Evolutionary conservation across 2,329 filamentous ascomycete species (phyloP), one percentile per base, ranked within the genome.

Genomic region (Penicillium palitans): DNA sequence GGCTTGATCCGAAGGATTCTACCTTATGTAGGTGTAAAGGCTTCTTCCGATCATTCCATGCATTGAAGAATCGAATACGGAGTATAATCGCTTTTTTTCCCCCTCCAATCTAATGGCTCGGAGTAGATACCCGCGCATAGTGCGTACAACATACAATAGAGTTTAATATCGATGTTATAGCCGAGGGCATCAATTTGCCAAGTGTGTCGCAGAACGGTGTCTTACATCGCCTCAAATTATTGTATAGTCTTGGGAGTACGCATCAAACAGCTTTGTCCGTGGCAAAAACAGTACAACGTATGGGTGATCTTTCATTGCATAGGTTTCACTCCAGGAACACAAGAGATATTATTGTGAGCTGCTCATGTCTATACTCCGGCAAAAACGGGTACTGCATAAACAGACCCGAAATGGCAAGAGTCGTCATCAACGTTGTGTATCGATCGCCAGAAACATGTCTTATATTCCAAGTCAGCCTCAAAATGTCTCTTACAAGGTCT

Each of bases 381-480:
- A 24, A 39, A 40, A 40, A 25, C 27, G 6, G 25, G 17, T 15
- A 52, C 40, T 4, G 31, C 41, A 40, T 39, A 25, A 41, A 13
- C 21, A 42, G 15, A 37, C 41, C 24, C 19, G 19, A 57, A 35
- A 6, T 41, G 41, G 33, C 37, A 41, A 53, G 15, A 46, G 25
- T 37, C 27, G 25, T 37, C 27, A n/a, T 41, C 35, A 24, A 53
- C 25, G 27, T 35, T 31, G 24, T n/a, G 40, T 47, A 17, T 19
- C 25, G n/a, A 27, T 37, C 19, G 17, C 33, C 27, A 53, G 35
- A 53, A 52, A 42, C 42, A 40, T 42, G 47, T 45, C 35, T 33
- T 33, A 41, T 35, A 52, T 29, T 25, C 24, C 27, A 44, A 19
- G 40, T 52, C 47, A 58, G 51, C 55, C 55, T 55, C 55, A 61